phyloP scores from a whole-genome alignment of 2,329 filamentous ascomycete species.

The Colletotrichum sp. region DNA sequence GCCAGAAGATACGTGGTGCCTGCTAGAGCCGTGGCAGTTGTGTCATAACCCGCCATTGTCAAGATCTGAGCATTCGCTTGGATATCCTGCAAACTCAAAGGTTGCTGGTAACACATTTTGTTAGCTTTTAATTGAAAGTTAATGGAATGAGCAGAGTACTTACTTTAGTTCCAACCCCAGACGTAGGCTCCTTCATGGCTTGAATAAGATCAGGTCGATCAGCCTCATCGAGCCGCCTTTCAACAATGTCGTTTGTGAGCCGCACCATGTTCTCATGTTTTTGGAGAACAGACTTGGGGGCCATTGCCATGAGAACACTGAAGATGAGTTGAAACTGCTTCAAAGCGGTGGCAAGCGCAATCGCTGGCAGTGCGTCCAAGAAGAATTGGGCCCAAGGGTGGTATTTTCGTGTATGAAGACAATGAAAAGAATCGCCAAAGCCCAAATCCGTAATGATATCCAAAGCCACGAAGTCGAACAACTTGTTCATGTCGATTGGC shows the following conservation, averaged over 20 bases:
- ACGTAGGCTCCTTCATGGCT: background rate
- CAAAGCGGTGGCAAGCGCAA: background rate
- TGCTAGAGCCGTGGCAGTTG: slow-evolving; percentile 33
- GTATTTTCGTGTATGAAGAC: background rate
- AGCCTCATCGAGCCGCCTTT: background rate
- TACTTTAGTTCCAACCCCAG: background rate
- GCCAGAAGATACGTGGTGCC: slow-evolving; percentile 30
- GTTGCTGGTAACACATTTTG: rapidly evolving
- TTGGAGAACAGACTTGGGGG: background rate
- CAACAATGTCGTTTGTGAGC: background rate
- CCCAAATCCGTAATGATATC: background rate
- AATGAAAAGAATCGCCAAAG: background rate
- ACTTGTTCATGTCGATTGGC: background rate
- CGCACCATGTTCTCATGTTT: background rate
- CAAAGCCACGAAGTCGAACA: background rate
- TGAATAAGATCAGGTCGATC: background rate
- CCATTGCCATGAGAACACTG: background rate
- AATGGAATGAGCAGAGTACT: too few species aligned
- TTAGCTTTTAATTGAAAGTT: rapidly evolving
- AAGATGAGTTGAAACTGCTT: background rate
- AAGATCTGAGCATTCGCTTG: slow-evolving; percentile 1
- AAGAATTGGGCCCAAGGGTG: background rate
- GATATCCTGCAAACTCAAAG: background rate
- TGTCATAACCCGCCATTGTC: slow-evolving; percentile 35
- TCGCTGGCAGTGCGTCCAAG: background rate